These are phyloP conservation scores for Coccomyxa sp. DNA, from an alignment of 139 green algal species.

Conservation along the genomic window DNA sequence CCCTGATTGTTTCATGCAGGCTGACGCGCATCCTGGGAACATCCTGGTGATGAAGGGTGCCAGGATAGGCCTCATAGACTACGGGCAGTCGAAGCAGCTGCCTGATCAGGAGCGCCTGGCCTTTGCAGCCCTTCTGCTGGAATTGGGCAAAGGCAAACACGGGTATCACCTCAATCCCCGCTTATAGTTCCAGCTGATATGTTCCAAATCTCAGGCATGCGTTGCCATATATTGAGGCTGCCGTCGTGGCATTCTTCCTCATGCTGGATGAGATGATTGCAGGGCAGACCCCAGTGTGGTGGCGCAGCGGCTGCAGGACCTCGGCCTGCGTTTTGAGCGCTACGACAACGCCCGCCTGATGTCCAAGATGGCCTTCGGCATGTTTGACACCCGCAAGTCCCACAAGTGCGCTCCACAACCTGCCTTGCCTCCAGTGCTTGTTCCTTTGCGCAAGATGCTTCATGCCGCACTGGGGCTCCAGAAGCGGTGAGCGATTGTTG, in stretches of 20 bases:
- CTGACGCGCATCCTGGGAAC: conserved; percentile 77
- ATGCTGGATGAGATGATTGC: not conserved
- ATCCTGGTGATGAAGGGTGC: conserved; percentile 75
- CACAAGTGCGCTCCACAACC: not conserved
- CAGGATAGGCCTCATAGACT: conserved; percentile 86
- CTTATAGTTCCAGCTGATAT: not conserved
- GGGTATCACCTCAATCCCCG: not conserved
- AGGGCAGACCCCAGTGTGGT: conserved; percentile 33
- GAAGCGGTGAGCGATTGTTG: not conserved
- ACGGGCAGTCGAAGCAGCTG: conserved; percentile 93
- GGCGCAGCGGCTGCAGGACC: conserved; percentile 25
- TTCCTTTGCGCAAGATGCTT: not conserved
- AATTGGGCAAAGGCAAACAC: conserved; percentile 36
- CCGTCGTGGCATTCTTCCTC: not conserved
- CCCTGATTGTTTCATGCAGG: too few relatives aligned
- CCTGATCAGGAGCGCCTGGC: conserved; percentile 43
- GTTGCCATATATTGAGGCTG: not conserved
- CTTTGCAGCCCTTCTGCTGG: conserved; percentile 77
- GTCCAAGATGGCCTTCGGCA: conserved; percentile 78
- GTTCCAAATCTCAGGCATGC: not conserved
- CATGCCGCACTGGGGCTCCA: not conserved
- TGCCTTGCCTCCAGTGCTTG: not conserved
- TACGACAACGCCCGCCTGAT: conserved; percentile 35
- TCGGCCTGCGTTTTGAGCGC: conserved; percentile 68
- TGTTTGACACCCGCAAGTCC: conserved; percentile 90